Evolutionary conservation across 371 early-diverging fungal genomes (phyloP).

Genomic region (Mucor plumbeus): DNA sequence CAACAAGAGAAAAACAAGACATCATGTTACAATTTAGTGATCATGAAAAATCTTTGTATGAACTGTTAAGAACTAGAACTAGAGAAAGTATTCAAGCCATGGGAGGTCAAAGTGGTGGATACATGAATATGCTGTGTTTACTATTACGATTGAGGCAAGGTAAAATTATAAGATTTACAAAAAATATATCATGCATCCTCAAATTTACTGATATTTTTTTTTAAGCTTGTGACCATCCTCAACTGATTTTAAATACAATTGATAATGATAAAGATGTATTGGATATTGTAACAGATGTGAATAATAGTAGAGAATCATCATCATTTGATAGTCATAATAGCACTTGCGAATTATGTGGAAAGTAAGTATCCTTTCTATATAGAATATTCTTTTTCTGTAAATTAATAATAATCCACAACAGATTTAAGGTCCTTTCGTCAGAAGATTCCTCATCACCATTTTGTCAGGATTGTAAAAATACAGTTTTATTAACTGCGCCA

Average conservation of each 20-base stretch:
- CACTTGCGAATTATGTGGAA: conserved; percentile 45
- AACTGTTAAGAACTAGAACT: conserved; percentile 58
- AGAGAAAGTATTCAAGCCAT: conserved; percentile 44
- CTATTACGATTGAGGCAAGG: conserved; percentile 62
- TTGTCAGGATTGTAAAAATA: not conserved
- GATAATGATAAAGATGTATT: conserved; percentile 46
- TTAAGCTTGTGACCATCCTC: conserved; percentile 76
- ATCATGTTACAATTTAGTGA: conserved; percentile 54
- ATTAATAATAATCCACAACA: not conserved
- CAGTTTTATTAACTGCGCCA: not conserved
- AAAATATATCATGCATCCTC: no score
- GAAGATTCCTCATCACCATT: conserved; percentile 2
- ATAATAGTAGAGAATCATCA: not conserved
- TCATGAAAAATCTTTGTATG: conserved; percentile 68
- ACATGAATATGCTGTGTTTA: conserved; percentile 62
- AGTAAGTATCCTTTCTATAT: conserved; percentile 18
- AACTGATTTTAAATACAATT: conserved; percentile 73
- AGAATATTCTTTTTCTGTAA: not conserved
- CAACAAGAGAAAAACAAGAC: conserved; percentile 60
- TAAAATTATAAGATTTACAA: conserved; percentile 17
- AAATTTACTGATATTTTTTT: not conserved
- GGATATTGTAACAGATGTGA: conserved; percentile 28
- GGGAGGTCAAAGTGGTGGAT: conserved; percentile 54
- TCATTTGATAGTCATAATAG: conserved; percentile 8
- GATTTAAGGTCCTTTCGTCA: not conserved